A percentile compares a stretch with the other conserved stretches of the same genome.
Conservation (phyloP, 306 rosid genomes). For the Prunus mira region DNA sequence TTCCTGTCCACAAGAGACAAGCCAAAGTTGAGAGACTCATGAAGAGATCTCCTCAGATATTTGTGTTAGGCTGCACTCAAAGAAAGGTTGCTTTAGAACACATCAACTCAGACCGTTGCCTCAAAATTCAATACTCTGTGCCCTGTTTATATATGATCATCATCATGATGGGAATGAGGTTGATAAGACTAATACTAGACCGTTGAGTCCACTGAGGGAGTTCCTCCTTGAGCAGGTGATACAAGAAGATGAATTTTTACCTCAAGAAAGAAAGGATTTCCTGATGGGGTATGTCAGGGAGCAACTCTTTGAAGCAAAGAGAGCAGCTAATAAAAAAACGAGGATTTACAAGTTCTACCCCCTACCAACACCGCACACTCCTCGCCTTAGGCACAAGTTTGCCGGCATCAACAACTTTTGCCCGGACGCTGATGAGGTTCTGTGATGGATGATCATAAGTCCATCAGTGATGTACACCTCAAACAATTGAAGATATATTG, state of each 20-base stretch:
- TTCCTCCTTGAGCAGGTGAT: neutral
- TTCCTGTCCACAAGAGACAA: neutral
- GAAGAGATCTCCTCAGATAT: neutral
- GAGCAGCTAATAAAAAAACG: neutral
- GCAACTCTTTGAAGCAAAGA: neutral
- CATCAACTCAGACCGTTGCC: neutral
- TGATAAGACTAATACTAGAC: too few relatives aligned
- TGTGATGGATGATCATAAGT: neutral
- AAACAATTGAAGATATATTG: too few relatives aligned
- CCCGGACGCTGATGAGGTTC: neutral
- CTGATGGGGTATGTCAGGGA: neutral
- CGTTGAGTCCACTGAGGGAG: neutral
- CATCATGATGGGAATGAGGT: too few relatives aligned
- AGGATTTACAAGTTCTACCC: constrained; percentile 2
- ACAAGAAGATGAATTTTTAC: neutral
- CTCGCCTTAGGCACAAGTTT: neutral
- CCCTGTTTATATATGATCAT: neutral
- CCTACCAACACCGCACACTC: neutral
- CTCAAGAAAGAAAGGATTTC: neutral
- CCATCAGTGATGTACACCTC: too few relatives aligned
- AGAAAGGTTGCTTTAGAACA: neutral
- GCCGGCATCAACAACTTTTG: neutral
- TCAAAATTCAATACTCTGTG: neutral
- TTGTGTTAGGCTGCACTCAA: neutral
- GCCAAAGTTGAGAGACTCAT: neutral